Evolutionary conservation across 345 rosid species (phyloP).

Genomic region (Gossypium bickii): DNA sequence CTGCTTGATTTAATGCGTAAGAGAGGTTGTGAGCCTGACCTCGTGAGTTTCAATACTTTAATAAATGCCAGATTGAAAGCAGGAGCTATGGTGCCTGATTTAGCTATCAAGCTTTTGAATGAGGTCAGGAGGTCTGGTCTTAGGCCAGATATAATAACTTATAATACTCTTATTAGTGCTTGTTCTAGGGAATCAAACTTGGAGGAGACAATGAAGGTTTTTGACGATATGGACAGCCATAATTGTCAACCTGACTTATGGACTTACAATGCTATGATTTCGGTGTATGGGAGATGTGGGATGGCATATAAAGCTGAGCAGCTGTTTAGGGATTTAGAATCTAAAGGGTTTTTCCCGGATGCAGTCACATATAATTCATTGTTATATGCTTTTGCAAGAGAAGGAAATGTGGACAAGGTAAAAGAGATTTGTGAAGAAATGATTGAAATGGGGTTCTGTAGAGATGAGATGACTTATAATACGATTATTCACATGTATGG

Average conservation of each 20-base stretch:
- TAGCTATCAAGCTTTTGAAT: constrained; percentile 56
- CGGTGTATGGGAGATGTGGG: constrained; percentile 85
- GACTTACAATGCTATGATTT: constrained; percentile 97
- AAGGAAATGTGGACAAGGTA: constrained; percentile 71
- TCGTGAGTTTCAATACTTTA: constrained; percentile 91
- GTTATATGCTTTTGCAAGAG: constrained; percentile 92
- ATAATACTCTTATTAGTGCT: constrained; percentile 86
- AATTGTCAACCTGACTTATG: constrained; percentile 85
- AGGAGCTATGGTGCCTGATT: constrained; percentile 48
- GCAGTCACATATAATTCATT: constrained; percentile 87
- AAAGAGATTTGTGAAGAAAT: constrained; percentile 62
- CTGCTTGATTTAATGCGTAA: constrained; percentile 73
- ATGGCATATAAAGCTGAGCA: constrained; percentile 60
- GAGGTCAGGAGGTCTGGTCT: constrained; percentile 77
- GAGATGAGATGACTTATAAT: constrained; percentile 88
- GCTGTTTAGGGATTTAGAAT: constrained; percentile 66
- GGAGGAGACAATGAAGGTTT: constrained; percentile 71
- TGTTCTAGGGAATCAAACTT: constrained; percentile 77
- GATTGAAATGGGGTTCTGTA: constrained; percentile 72
- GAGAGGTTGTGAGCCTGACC: constrained; percentile 81
- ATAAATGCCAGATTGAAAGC: constrained; percentile 80
- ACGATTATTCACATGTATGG: constrained; percentile 96
- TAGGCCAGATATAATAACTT: constrained; percentile 85
- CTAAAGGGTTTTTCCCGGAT: constrained; percentile 76
- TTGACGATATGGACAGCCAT: constrained; percentile 64